A percentile compares a stretch with the other conserved stretches of the same genome.
Conservation (phyloP, 2,329 filamentous ascomycete genomes). For the Penicillium sp. region DNA sequence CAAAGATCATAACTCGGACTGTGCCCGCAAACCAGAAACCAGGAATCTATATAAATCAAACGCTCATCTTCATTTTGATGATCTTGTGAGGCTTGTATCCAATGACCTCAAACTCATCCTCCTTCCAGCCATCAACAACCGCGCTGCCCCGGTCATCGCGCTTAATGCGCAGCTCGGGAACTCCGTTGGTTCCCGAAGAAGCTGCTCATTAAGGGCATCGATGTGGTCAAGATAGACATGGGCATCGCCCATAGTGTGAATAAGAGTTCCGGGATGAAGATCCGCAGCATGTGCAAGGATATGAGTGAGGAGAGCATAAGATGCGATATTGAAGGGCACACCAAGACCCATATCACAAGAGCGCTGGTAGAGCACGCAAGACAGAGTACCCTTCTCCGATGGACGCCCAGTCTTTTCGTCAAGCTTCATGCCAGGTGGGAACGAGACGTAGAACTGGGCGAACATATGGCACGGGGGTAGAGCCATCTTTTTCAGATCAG, state of each 20-base stretch:
- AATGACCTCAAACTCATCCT: slow-evolving; percentile 81
- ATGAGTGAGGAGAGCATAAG: slow-evolving; percentile 88
- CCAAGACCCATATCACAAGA: slow-evolving; percentile 96
- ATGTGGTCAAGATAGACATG: slow-evolving; percentile 94
- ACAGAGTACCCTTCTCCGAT: slow-evolving; percentile 65
- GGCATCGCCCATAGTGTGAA: slow-evolving; percentile 97
- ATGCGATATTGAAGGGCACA: slow-evolving; percentile 96
- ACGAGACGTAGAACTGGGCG: slow-evolving; percentile 90
- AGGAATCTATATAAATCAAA: slow-evolving; percentile 47
- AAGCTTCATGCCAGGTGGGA: slow-evolving; percentile 45
- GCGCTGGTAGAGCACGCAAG: slow-evolving; percentile 89
- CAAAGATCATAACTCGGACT: slow-evolving; percentile 14
- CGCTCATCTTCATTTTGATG: slow-evolving; percentile 99
- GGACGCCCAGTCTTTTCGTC: slow-evolving; percentile 29
- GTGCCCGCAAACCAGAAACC: background rate
- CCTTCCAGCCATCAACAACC: slow-evolving; percentile 88
- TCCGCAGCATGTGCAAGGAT: slow-evolving; percentile 89
- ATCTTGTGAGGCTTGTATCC: slow-evolving; percentile 88
- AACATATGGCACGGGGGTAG: slow-evolving; percentile 97
- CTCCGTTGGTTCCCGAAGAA: slow-evolving; percentile 72
- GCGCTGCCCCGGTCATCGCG: slow-evolving; percentile 69
- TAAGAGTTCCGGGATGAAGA: slow-evolving; percentile 79
- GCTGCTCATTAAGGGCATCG: slow-evolving; percentile 77
- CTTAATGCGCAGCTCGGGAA: slow-evolving; percentile 79
- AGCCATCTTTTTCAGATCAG: slow-evolving; percentile 82